A percentile compares a stretch with the other conserved stretches of the same genome.
These are phyloP conservation scores for Fragaria nilgerrensis DNA, from an alignment of 306 rosid genomes.

Conservation along the genomic window DNA sequence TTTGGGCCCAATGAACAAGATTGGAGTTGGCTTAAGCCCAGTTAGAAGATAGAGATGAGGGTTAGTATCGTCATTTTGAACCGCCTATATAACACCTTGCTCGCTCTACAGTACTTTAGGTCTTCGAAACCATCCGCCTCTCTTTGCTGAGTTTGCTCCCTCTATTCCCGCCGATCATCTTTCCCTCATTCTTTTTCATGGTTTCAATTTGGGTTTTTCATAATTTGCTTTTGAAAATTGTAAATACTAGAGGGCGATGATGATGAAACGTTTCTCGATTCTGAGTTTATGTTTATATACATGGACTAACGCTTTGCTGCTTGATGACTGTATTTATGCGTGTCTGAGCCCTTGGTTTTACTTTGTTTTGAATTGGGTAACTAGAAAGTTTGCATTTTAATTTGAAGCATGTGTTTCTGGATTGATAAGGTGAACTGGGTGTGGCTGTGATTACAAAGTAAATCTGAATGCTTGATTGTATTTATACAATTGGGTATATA, in stretches of 20 bases:
- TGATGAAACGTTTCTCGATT: slow-evolving; percentile 64
- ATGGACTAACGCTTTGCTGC: slow-evolving; percentile 34
- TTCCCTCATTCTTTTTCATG: not conserved
- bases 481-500: not conserved
- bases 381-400: not conserved
- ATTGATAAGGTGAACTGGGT: not conserved
- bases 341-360: slow-evolving; percentile 51
- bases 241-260: slow-evolving; percentile 37
- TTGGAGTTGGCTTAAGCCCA: not conserved
- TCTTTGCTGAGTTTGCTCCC: not conserved
- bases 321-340: slow-evolving; percentile 71
- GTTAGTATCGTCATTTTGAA: slow-evolving; percentile 15
- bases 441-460: slow-evolving; percentile 18
- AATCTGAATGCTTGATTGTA: slow-evolving; percentile 15
- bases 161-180: not conserved
- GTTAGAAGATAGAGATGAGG: not conserved
- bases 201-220: not conserved
- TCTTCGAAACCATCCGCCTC: not conserved
- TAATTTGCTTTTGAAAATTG: not conserved
- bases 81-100: not conserved
- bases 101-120: slow-evolving; percentile 4
- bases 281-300: slow-evolving; percentile 34
- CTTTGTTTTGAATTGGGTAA: not conserved
- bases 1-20: not conserved
- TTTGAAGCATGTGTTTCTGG: not conserved